Evolutionary conservation across 106 monocot species (phyloP).

Genomic region (Platanthera guangdongensis): DNA sequence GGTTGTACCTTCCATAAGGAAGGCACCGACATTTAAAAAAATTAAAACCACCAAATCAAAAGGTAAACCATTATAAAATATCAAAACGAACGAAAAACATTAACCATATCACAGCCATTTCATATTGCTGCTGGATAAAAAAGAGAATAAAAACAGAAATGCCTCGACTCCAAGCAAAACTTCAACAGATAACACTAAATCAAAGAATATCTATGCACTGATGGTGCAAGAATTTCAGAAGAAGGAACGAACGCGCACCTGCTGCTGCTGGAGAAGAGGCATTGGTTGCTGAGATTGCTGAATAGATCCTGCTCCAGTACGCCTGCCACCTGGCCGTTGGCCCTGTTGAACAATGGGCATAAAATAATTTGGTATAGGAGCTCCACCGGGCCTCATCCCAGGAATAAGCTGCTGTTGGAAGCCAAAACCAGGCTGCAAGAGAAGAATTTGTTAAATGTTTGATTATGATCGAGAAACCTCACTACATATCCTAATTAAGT

Average conservation of each 20-base stretch:
- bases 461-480: background rate
- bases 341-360: constrained; percentile 64
- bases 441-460: background rate
- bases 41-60: background rate
- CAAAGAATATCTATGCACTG: background rate
- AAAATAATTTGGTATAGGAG: constrained; percentile 69
- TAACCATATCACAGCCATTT: too few species aligned
- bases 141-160: too few species aligned
- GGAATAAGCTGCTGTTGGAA: constrained; percentile 82
- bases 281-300: constrained; percentile 52
- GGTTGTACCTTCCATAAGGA: background rate
- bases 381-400: constrained; percentile 74
- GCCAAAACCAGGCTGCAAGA: constrained; percentile 54
- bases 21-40: background rate
- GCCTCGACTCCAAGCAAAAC: too few species aligned
- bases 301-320: constrained; percentile 46
- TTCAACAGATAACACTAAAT: too few species aligned
- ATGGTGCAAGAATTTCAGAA: background rate
- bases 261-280: constrained; percentile 57
- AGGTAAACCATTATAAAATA: background rate
- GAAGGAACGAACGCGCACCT: constrained; percentile 13
- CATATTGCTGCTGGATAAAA: too few species aligned
- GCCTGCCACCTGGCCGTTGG: constrained; percentile 52
- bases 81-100: background rate
- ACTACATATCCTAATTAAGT: background rate